Evolutionary conservation across 805 yeast species (phyloP), one percentile per base, ranked within the genome.

Genomic region (Zygosaccharomyces siamensis): DNA sequence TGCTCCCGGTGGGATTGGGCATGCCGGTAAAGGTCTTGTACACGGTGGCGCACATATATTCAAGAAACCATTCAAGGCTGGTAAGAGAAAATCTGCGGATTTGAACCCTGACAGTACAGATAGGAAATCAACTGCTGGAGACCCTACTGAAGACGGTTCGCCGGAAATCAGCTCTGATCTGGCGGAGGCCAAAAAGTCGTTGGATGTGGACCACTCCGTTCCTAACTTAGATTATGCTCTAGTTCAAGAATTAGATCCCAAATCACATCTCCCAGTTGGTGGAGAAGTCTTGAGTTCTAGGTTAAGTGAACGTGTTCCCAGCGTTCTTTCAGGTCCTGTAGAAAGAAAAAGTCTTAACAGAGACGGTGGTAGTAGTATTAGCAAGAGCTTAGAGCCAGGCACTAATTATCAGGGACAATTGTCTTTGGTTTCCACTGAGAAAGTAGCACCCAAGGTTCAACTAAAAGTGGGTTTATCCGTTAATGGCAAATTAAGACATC

Each of bases 401-500:
- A 57, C 67, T 52, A 39, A 52, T 23, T 58, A 57, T 45, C 79
- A 81, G 4, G 90, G 89, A 28, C 66, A 79, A 48, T 58, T 83
- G 39, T 73, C 76, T 2, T 65, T 85, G 43, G 64, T 80, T 26
- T 68, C 77, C 2, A 80, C 79, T 3, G 57, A 67, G 8, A 76
- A 77, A 14, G 62, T 76, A 38, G 70, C 73, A 12, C 61, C 65
- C 18, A 59, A 66, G 39, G 67, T 69, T 47, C 84, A 78, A 53
- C 75, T 87, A 39, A 83, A 78, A 60, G 79, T 79, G 3, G 62
- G 75, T 0, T 63, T 81, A 53, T 74, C 78, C 33, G 72, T 68
- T 37, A 63, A 68, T 70, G 74, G 72, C 12, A 66, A 66, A 39
- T 59, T 70, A 36, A 84, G 79, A 60, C 85, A 77, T 39, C 60